Evolutionary conservation across 2,329 filamentous ascomycete genomes (phyloP).

Genomic region (Colletotrichum tropicale): DNA sequence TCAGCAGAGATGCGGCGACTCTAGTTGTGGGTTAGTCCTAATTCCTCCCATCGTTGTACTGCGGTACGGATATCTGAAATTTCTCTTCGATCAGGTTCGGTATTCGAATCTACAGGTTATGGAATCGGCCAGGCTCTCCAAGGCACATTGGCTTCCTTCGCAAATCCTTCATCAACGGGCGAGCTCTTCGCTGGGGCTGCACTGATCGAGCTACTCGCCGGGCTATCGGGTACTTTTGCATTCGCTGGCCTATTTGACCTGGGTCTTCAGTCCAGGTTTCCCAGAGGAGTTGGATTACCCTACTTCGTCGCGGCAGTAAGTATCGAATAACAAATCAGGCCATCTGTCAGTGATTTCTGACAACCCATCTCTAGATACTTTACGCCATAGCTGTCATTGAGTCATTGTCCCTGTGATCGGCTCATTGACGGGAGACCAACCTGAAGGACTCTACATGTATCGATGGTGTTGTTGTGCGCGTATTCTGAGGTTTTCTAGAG

Average conservation of each 20-base stretch:
- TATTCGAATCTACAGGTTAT: background rate
- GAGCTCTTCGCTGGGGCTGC: background rate
- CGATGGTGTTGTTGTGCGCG: background rate
- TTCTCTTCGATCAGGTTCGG: background rate
- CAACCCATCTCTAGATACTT: background rate
- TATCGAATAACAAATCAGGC: background rate
- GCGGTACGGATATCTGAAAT: rapidly evolving
- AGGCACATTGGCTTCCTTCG: background rate
- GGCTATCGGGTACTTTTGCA: background rate
- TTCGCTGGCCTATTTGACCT: background rate
- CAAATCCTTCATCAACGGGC: background rate
- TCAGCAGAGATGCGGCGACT: background rate
- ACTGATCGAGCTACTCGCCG: background rate
- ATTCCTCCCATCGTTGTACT: background rate
- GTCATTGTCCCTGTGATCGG: background rate
- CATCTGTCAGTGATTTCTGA: background rate
- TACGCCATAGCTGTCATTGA: background rate
- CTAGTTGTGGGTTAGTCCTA: background rate
- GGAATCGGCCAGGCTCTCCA: background rate
- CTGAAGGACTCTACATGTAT: background rate
- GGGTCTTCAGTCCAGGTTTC: background rate
- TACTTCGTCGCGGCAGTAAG: background rate
- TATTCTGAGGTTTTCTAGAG: rapidly evolving
- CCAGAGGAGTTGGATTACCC: background rate
- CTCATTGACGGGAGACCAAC: rapidly evolving